These are phyloP conservation scores for Saccharomycopsis guyanensis DNA, from an alignment of 805 yeast species.

Conservation along the genomic window DNA sequence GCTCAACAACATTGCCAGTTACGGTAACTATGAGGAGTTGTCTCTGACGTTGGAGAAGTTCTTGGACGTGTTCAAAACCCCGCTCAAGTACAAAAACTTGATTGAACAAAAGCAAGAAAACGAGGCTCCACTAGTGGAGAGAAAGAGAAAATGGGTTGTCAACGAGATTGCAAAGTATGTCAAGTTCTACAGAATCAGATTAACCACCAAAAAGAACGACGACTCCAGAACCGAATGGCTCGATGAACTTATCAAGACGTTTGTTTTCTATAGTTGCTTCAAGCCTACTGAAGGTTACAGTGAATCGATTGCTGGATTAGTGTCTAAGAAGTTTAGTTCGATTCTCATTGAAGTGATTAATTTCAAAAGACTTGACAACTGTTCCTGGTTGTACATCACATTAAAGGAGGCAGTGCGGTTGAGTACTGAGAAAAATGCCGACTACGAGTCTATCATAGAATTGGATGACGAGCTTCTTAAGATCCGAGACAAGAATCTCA, in stretches of 20 bases:
- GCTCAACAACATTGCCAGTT: conserved; percentile 24
- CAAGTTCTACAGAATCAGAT: conserved; percentile 37
- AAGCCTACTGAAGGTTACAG: conserved; percentile 20
- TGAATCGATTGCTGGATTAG: conserved; percentile 32
- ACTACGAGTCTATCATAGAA: conserved; percentile 27
- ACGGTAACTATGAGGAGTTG: conserved; percentile 21
- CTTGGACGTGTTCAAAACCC: conserved; percentile 22
- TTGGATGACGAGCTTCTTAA: conserved; percentile 54
- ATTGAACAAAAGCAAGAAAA: conserved; percentile 23
- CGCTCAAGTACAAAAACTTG: conserved; percentile 22
- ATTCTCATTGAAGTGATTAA: conserved; percentile 52
- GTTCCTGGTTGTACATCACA: conserved; percentile 57
- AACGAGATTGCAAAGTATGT: conserved; percentile 42
- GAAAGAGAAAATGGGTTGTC: conserved; percentile 48
- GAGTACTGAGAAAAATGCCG: conserved; percentile 23
- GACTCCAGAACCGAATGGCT: conserved; percentile 25
- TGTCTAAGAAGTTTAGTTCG: conserved; percentile 61
- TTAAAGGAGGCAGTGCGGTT: conserved; percentile 31
- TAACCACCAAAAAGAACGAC: conserved; percentile 22
- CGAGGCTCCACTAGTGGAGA: conserved; percentile 23
- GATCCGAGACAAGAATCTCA: conserved; percentile 42
- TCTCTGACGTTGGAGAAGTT: conserved; percentile 20
- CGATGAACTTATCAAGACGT: conserved; percentile 26
- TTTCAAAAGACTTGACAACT: conserved; percentile 34
- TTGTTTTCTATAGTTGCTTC: conserved; percentile 22